A percentile compares a stretch with the other conserved stretches of the same genome.
Evolutionary conservation across 1,139 yeast species (phyloP).

Genomic region (Pneumocystis murina): DNA sequence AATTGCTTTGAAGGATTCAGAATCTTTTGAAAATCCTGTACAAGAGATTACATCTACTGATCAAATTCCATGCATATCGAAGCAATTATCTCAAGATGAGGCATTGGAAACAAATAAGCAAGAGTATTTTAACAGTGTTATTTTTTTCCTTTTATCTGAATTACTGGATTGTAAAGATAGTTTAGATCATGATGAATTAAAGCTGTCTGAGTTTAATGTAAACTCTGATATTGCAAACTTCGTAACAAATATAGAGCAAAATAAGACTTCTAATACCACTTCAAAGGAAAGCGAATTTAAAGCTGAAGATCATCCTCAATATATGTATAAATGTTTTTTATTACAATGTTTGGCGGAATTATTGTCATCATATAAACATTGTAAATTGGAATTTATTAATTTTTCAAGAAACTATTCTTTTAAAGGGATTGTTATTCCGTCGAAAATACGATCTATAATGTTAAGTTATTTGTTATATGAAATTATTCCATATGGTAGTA

Average conservation of each 20-base stretch:
- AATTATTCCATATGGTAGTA: conserved; percentile 43
- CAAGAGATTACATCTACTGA: conserved; percentile 6
- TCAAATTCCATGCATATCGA: not conserved
- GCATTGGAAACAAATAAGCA: conserved; percentile 13
- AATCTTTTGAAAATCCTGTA: conserved; percentile 8
- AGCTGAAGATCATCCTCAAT: conserved; percentile 31
- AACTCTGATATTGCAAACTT: conserved; percentile 10
- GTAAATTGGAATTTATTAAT: conserved; percentile 69
- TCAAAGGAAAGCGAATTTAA: conserved; percentile 16
- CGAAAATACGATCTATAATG: conserved; percentile 59
- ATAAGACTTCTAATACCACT: conserved; percentile 1
- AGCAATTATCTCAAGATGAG: not conserved
- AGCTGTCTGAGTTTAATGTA: conserved; percentile 11
- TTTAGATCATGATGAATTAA: conserved; percentile 18
- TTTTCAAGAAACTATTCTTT: conserved; percentile 44
- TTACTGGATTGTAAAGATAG: conserved; percentile 33
- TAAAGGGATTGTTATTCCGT: conserved; percentile 16
- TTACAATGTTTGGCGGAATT: conserved; percentile 57
- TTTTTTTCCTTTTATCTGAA: conserved; percentile 48
- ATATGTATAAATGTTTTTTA: conserved; percentile 52
- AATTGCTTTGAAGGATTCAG: conserved; percentile 22
- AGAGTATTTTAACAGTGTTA: conserved; percentile 39
- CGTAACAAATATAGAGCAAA: conserved; percentile 17
- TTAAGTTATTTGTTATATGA: conserved; percentile 65
- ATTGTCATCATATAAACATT: conserved; percentile 60